These are phyloP conservation scores for Davidsoniella australis DNA, from an alignment of 2,329 filamentous ascomycete genomes.

Conservation along the genomic window DNA sequence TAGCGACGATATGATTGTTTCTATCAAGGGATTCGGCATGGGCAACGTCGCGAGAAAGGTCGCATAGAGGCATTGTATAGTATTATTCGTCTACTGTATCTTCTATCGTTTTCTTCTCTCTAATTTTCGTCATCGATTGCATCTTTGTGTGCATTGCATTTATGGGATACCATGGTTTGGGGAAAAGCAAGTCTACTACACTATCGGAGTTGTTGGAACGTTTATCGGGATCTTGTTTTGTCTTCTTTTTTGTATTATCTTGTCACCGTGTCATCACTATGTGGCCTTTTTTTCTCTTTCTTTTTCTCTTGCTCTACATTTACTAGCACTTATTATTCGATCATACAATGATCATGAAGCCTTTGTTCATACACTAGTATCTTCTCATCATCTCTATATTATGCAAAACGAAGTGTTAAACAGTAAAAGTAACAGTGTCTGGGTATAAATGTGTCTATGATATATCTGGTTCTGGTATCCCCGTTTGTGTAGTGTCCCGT, in stretches of 20 bases:
- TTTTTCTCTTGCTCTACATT: neutral
- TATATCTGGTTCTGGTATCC: neutral
- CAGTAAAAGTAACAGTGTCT: neutral
- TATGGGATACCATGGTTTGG: conserved; percentile 7
- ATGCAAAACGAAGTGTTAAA: neutral
- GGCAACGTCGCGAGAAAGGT: conserved; percentile 93
- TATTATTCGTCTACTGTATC: conserved; percentile 10
- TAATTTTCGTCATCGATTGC: conserved; percentile 4
- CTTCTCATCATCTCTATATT: neutral
- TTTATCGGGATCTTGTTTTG: conserved; percentile 8
- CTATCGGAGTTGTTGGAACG: conserved; percentile 10
- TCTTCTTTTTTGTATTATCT: conserved; percentile 3
- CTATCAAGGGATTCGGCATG: conserved; percentile 81
- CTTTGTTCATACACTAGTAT: neutral
- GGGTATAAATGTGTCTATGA: conserved; percentile 5
- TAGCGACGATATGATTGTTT: conserved; percentile 62
- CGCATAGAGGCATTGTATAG: conserved; percentile 23
- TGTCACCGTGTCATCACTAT: too few relatives aligned
- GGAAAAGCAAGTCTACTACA: conserved; percentile 12
- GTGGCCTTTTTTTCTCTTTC: neutral
- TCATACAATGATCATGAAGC: neutral
- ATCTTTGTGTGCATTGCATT: conserved; percentile 7
- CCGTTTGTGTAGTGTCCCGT: neutral
- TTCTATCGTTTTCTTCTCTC: conserved; percentile 8
- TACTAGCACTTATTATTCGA: neutral